phyloP scores from a whole-genome alignment of 805 yeast species.

The Starmerella geochares region DNA sequence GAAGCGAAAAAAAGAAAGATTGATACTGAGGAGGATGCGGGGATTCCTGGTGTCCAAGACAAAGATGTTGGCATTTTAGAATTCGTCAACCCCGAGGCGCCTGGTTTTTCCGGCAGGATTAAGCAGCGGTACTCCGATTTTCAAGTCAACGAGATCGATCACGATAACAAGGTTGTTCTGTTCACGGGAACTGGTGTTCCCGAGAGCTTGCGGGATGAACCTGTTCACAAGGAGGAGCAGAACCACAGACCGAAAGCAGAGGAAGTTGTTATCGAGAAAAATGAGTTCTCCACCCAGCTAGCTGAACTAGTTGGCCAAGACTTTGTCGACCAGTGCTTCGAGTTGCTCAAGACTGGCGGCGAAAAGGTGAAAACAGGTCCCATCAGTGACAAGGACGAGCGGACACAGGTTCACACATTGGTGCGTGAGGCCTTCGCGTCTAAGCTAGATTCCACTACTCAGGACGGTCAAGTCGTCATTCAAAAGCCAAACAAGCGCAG shows the following conservation, averaged over 20 bases:
- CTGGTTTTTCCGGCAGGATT: conserved; percentile 67
- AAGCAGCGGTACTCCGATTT: conserved; percentile 91
- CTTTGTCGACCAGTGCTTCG: conserved; percentile 48
- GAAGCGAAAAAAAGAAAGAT: conserved; percentile 12
- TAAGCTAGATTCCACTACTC: conserved; percentile 67
- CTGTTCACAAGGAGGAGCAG: background rate
- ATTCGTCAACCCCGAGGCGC: conserved; percentile 43
- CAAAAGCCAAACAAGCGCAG: conserved; percentile 7
- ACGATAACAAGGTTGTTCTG: conserved; percentile 60
- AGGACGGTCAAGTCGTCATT: conserved; percentile 30
- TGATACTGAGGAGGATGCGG: conserved; percentile 23
- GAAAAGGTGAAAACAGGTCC: conserved; percentile 33
- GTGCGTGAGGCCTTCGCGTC: conserved; percentile 64
- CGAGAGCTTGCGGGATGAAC: background rate
- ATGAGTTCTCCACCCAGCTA: conserved; percentile 40
- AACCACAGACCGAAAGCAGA: conserved; percentile 7
- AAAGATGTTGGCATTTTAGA: conserved; percentile 79
- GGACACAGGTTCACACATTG: conserved; percentile 71
- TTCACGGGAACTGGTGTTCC: conserved; percentile 31
- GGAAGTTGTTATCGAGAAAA: conserved; percentile 7
- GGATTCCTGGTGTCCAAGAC: conserved; percentile 44
- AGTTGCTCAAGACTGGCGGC: conserved; percentile 43
- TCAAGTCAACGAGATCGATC: conserved; percentile 76
- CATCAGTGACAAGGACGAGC: conserved; percentile 56
- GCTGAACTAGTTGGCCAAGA: conserved; percentile 48